Evolutionary conservation across 371 early-diverging fungal genomes (phyloP), one percentile per base, ranked within the genome.

Genomic region (Funneliformis caledonium): DNA sequence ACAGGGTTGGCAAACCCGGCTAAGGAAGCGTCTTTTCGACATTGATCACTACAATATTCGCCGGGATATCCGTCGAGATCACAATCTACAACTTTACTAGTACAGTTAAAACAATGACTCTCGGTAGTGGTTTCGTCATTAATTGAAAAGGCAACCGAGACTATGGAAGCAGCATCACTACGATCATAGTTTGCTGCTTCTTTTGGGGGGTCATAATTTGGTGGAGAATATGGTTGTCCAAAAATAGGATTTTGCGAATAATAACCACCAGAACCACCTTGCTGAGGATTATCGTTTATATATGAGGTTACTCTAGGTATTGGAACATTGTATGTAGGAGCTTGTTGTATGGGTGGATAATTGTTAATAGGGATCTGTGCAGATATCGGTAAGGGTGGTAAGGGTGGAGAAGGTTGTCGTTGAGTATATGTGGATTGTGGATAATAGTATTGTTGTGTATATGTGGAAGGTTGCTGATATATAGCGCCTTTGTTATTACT

Each of bases 41-140:
- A 79, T 45, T 60, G 60, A 48, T 79, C 79, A 59, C 70, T 69
- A 56, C 79, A 79, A 45, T 48, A 79, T 59, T 79, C 79, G 12
- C 79, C 45, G 8, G 56, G 56, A 43, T 33, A 70, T 3, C 79
- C 79, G 16, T 79, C 79, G 11, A 43, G 52, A 65, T 79, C 79
- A 22, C 3, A 56, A 33, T 79, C 79, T 9, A 69, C 79, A 4
- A 43, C 11, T 9, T 65, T 77, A 16, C 37, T n/a, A 26, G 37
- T 50, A 65, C 77, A 77, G 26, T 77, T 22, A 22, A 45, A 47
- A 62, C 77, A 77, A 31, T 65, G 37, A 65, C 16, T 56, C 6
- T 47, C 47, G 47, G 7, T 7, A 4, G 47, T 47, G 11, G 47
- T 47, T 47, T 47, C 47, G 7, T 2, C 11, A 47, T 47, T 9